Base-by-base conservation (phyloP, 768 basidiomycete species). In the Cantharellus cinnabarinus region DNA sequence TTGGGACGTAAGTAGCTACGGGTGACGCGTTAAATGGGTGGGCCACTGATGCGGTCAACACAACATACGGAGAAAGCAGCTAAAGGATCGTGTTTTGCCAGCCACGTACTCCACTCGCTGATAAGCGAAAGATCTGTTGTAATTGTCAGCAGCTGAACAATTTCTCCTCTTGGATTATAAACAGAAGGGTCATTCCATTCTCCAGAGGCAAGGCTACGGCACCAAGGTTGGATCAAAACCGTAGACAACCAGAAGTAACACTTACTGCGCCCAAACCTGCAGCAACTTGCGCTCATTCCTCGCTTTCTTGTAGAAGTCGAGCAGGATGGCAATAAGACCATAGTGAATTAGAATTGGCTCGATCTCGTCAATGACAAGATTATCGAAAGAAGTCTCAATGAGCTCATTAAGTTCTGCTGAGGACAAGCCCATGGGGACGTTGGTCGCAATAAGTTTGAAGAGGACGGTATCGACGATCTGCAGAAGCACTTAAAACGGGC, bases 401-500 rank as follows among this genome's bases (percentile, higher is more conserved):
- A 89, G 71, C 3, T 73, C 70, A 42, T 79, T 74, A 3, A 89
- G 73, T 41, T 85, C 83, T 14, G 76, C 70, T 29, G 20, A 29
- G 20, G 20, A 29, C 20, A 29, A 29, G 20, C 20, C 20, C 2
- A 76, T 77, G 63, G 80, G 81, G 55, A 78, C 79, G 10, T 72
- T 70, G 58, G 77, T 73, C 1, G 82, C 79, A 41, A 83, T 80
- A 5, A 91, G 70, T 67, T 86, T 86, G n/a, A 76, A 79, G 0
- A 88, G 76, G 0, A 82, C 80, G 1, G 86, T 89, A 67, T 89
- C 87, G n/a, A 89, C 80, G 38, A 81, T 76, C 85, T 88, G 59
- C 34, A 59, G 39, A 15, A 3, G 4, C 38, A 40, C 20, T 44
- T 51, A 41, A 20, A 10, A 48, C 29, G 29, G 29, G 29, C 44